Evolutionary conservation across 352 stramenopile species (phyloP), one percentile per base, ranked within the genome.

Genomic region (Pythium rhizo-oryzae): DNA sequence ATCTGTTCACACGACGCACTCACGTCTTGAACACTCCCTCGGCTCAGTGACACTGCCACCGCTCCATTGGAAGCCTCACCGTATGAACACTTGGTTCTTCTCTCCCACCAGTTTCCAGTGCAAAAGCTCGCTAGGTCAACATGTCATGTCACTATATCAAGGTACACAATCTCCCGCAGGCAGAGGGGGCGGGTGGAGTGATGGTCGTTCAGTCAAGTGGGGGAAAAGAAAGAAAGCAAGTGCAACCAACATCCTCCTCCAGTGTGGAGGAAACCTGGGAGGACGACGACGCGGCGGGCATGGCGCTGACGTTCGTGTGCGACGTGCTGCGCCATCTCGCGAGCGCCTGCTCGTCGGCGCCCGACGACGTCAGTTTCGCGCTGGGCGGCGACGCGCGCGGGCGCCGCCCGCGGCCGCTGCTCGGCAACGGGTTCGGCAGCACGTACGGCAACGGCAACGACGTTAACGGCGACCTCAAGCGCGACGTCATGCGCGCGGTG

Each of bases 401-500:
- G 44, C 59, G 59, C 35, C 66, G 37, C 7, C 57, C 28, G 35
- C 50, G 44, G 63, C 55, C 13, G 24, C 55, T 50, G 18, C 62
- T 68, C 11, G 56, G 64, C 21, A 16, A 19, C 11, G 39, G 25
- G 13, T 25, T 39, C 24, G 19, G 13, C 25, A 44, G 11, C 15
- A 25, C 35, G 15, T 16, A 19, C 41, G 41, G 41, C 41, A 47
- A 47, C 41, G 46, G 41, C 41, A 47, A 47, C 41, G 46, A 33
- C 28, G 28, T 33, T 33, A 33, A 33, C 19, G 33, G 63, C 46
- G 63, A 64, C 39, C 54, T 54, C 44, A 66, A 62, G 52, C 65
- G 65, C 39, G 57, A 67, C 30, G 37, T 71, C 58, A 71, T 79
- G 60, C 77, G 77, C 24, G 75, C 77, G 0, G 80, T 90, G 28